phyloP scores from a whole-genome alignment of 257 asterid genomes.

The Fraxinus americana region DNA sequence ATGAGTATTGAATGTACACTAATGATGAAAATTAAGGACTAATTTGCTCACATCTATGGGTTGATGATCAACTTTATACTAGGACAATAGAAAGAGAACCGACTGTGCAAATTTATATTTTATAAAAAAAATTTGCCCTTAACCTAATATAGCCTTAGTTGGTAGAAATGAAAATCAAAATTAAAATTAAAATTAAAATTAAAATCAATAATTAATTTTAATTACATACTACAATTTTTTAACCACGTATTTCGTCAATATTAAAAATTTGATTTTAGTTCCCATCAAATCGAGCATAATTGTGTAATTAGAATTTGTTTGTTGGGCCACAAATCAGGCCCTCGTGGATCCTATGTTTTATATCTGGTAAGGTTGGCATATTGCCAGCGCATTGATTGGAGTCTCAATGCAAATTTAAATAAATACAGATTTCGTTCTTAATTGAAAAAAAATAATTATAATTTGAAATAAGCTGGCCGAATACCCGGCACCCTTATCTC shows the following conservation, averaged over 20 bases:
- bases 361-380: neutral
- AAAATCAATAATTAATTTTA: too few species aligned
- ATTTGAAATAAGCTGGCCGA: constrained; percentile 14
- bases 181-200: too few species aligned
- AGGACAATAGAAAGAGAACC: neutral
- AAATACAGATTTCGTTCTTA: too few species aligned
- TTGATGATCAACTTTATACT: neutral
- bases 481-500: constrained; percentile 27
- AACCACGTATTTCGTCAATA: too few species aligned
- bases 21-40: neutral
- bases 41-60: neutral
- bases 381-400: neutral
- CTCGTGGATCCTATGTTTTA: neutral
- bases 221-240: too few species aligned
- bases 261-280: too few species aligned
- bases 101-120: neutral
- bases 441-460: neutral
- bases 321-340: neutral
- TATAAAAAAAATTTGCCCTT: too few species aligned
- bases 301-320: neutral
- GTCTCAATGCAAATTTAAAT: neutral
- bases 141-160: too few species aligned
- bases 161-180: too few species aligned
- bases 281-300: too few species aligned
- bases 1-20: too few species aligned